Evolutionary conservation across 306 rosid species (phyloP).

Genomic region (Argentina anserina): DNA sequence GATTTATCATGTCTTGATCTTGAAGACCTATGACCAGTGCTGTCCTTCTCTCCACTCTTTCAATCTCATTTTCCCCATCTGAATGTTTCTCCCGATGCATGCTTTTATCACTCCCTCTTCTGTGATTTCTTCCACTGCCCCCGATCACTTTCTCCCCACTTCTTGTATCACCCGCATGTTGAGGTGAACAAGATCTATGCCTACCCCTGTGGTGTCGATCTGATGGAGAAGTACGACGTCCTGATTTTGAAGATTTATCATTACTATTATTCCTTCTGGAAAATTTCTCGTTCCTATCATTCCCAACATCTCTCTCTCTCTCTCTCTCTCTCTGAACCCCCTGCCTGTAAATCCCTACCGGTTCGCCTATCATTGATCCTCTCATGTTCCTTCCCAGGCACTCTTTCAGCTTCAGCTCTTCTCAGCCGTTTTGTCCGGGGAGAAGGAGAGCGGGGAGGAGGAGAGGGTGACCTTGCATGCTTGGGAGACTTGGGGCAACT

Average conservation of each 20-base stretch:
- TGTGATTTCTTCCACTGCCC: conserved; percentile 1
- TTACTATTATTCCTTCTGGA: conserved; percentile 32
- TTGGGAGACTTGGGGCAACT: conserved; percentile 27
- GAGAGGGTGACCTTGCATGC: conserved; percentile 28
- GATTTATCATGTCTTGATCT: conserved; percentile 59
- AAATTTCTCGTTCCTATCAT: conserved; percentile 50
- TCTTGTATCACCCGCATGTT: conserved; percentile 6
- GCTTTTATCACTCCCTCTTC: conserved; percentile 14
- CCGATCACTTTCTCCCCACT: conserved; percentile 9
- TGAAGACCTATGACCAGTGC: conserved; percentile 45
- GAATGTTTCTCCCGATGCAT: conserved; percentile 41
- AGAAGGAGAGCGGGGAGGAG: conserved; percentile 45
- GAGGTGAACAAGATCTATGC: conserved; percentile 27
- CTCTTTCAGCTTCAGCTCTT: conserved; percentile 38
- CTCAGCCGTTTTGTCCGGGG: conserved; percentile 55
- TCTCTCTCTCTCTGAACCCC: conserved; percentile 55
- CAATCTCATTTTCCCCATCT: conserved; percentile 42
- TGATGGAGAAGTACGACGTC: conserved; percentile 41
- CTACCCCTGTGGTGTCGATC: conserved; percentile 17
- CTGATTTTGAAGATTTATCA: conserved; percentile 51
- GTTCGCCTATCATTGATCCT: conserved; percentile 25
- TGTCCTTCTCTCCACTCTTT: conserved; percentile 50
- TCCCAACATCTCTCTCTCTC: conserved; percentile 42
- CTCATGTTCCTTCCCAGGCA: conserved; percentile 18
- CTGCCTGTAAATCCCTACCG: conserved; percentile 31